Evolutionary conservation across 345 rosid genomes (phyloP).

Genomic region (Gossypium raimondii): DNA sequence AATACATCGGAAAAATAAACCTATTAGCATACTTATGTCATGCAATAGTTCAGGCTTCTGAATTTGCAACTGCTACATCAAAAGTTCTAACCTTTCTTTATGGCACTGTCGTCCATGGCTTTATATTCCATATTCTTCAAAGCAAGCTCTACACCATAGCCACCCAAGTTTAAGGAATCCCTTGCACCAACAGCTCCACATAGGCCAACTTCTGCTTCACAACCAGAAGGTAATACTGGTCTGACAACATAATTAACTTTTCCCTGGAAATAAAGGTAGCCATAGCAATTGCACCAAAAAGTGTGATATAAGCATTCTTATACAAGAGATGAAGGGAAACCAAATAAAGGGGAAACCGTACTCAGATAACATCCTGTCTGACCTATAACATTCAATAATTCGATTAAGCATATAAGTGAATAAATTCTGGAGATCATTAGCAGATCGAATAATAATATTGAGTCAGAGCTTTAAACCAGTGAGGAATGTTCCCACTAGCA

Average conservation of each 20-base stretch:
- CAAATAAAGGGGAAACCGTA: not conserved
- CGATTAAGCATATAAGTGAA: conserved; percentile 2
- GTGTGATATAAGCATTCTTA: not conserved
- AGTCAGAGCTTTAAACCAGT: not conserved
- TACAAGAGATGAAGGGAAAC: not conserved
- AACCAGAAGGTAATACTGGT: conserved; percentile 83
- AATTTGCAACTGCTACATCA: not conserved
- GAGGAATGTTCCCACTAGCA: not conserved
- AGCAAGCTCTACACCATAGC: conserved; percentile 99
- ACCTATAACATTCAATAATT: not conserved
- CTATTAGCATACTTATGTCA: not conserved
- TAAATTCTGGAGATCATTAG: not conserved
- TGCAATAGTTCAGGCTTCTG: not conserved
- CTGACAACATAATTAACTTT: conserved; percentile 82
- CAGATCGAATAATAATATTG: not conserved
- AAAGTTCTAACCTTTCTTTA: conserved; percentile 72
- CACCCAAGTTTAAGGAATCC: conserved; percentile 80
- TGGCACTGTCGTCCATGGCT: conserved; percentile 92
- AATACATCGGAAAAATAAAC: not conserved
- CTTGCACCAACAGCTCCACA: conserved; percentile 84
- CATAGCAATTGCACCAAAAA: not conserved
- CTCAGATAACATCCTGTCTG: not conserved
- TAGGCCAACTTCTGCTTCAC: conserved; percentile 63
- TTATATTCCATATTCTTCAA: conserved; percentile 98
- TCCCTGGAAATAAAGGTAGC: conserved; percentile 51